Evolutionary conservation across 1,284 basidiomycete species (phyloP), one percentile per base, ranked within the genome.

Genomic region (Ustilago sp.): DNA sequence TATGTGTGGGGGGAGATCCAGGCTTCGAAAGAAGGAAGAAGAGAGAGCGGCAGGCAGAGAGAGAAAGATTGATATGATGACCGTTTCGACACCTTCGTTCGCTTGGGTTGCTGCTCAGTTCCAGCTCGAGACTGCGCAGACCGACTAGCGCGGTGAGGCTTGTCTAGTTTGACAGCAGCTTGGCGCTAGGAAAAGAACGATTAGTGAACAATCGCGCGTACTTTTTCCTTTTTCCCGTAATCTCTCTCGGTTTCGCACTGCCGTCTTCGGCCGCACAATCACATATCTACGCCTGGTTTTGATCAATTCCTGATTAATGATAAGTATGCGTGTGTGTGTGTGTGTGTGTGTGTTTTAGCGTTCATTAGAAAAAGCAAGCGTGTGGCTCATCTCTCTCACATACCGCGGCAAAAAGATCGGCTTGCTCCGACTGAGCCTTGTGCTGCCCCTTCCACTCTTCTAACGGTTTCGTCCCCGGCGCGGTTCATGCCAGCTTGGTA

Each of bases 161-260:
- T 58, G 56, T 48, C 34, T 35, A 53, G 43, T 19, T 45, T 23
- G 43, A 45, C 51, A 53, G 51, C 19, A 41, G 58, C 45, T 48
- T 41, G 51, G 32, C 50, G 35, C 48, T 17, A 19, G 13, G 2
- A 52, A 52, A 34, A 62, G 52, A 62, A n/a, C 55, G 60, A 55
- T 56, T 56, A 63, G 60, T 63, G 23, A 11, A 43, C 58, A 41
- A 51, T 59, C 61, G 53, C 43, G n/a, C 28, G 13, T 34, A 48
- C 57, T 64, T 57, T 45, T 43, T n/a, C 63, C 47, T 57, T 64
- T 58, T 58, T 64, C 45, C 62, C 62, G 62, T 57, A 64, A 64
- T 64, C 62, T 64, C 55, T 45, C 43, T 41, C 39, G n/a, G n/a
- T 45, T 19, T 45, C n/a, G 47, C 35, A 9, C 55, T 58, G 62